Percentiles rank a stretch among this genome's conserved stretches.
Conservation (phyloP, 345 rosid genomes). For the Cochlearia excelsa region DNA sequence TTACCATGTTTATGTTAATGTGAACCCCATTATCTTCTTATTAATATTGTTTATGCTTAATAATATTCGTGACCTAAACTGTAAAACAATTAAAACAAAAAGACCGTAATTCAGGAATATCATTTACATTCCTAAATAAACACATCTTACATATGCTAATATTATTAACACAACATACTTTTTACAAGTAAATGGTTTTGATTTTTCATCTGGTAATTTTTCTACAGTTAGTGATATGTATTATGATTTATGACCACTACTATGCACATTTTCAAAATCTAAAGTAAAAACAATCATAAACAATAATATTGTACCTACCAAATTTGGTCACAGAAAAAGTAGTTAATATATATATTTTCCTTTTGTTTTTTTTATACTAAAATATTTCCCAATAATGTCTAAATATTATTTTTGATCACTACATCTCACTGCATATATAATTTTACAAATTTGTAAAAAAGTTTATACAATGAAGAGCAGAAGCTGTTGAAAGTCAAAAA, state of each 20-base stretch:
- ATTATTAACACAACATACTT: background rate
- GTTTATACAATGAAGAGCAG: constrained; percentile 11
- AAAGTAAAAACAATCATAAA: constrained; percentile 13
- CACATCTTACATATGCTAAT: background rate
- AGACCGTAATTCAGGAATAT: background rate
- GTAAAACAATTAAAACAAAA: background rate
- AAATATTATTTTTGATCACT: background rate
- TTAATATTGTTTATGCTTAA: constrained; percentile 15
- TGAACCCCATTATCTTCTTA: constrained; percentile 32
- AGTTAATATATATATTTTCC: background rate
- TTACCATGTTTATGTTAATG: constrained; percentile 32
- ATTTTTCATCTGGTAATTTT: background rate
- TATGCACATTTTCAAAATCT: constrained; percentile 24
- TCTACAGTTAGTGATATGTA: background rate
- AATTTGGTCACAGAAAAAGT: constrained; percentile 5
- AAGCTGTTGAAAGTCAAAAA: constrained; percentile 45
- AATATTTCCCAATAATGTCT: background rate
- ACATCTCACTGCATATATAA: background rate
- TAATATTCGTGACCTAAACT: constrained; percentile 4
- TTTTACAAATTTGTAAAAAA: no score
- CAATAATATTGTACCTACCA: constrained; percentile 30
- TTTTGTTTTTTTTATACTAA: background rate
- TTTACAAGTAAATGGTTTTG: background rate
- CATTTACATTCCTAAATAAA: background rate
- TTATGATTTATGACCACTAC: constrained; percentile 7